Evolutionary conservation across 495 filamentous ascomycete species (phyloP), one percentile per base, ranked within the genome.

Genomic region (Aspergillus avenaceus): DNA sequence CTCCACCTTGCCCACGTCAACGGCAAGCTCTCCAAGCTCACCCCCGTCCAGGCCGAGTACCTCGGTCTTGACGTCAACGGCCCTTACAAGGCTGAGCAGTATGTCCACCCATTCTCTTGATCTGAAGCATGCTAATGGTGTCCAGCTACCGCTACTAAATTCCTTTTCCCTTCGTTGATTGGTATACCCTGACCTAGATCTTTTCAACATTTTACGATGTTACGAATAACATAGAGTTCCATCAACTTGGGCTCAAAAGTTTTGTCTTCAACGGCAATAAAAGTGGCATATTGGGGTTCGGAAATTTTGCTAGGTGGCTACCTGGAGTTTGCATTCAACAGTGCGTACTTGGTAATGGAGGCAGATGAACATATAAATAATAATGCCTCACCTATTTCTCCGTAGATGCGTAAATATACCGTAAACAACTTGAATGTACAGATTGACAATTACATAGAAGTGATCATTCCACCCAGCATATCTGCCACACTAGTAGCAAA

Each of bases 1-100:
- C 87, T 96, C 56, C 93, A 98, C 74, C 74, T 97, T 61, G 83
- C 79, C 45, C 95, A 97, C 80, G 87, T 95, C 80, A 96, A 96
- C 74, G 93, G 80, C 67, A 90, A 97, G 81, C 79, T 98, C 54
- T 84, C 88, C 55, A 84, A 82, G 68, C 81, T 98, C 63, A 87
- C 87, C 58, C 61, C 78, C 49, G 85, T 86, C 61, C 93, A 98
- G 79, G 84, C 90, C 52, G 93, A 98, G 61, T 98, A 98, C 78
- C 84, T 97, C 67, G 82, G 88, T 62, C 78, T 98, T 49, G 78
- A 79, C 21, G 66, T 84, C 50, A 84, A 87, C 75, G 93, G 93
- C 56, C 93, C 93, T 49, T 98, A 80, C 88, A 98, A 98, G 90
- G 78, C 76, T 74, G 93, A 98, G 34, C 55, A 59, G 47, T 49